phyloP scores from a whole-genome alignment of 768 basidiomycete species.

The Suillus variegatus region DNA sequence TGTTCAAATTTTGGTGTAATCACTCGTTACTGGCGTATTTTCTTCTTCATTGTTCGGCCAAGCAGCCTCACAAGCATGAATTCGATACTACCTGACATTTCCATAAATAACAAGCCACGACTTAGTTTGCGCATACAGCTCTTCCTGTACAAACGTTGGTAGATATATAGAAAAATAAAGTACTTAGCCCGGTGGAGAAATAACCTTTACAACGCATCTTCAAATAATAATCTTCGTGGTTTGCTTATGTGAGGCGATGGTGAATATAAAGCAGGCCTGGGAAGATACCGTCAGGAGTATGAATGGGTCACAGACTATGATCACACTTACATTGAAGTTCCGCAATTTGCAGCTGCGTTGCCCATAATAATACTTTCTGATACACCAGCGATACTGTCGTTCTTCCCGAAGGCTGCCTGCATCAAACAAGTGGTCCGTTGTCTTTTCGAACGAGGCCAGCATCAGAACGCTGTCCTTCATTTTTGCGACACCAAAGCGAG shows the following conservation, averaged over 20 bases:
- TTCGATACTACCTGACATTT: not conserved
- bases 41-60: not conserved
- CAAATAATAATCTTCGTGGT: conserved; percentile 37
- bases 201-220: conserved; percentile 27
- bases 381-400: conserved; percentile 92
- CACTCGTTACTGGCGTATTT: not conserved
- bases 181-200: not conserved
- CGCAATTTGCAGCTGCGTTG: conserved; percentile 90
- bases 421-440: conserved; percentile 98
- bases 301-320: not conserved
- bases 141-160: not conserved
- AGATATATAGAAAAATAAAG: conserved; percentile 8
- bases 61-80: not conserved
- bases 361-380: conserved; percentile 99
- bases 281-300: conserved; percentile 8
- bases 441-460: conserved; percentile 99
- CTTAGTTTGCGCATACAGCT: not conserved
- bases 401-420: conserved; percentile 96
- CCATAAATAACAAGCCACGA: not conserved
- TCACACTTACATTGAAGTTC: conserved; percentile 81
- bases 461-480: conserved; percentile 99
- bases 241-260: conserved; percentile 34
- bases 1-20: too few species aligned
- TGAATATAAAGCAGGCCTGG: conserved; percentile 37
- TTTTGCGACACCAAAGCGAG: conserved; percentile 97